These are phyloP conservation scores for Cutaneotrichosporon mucoides DNA, from an alignment of 1,284 basidiomycete species.

Conservation along the genomic window DNA sequence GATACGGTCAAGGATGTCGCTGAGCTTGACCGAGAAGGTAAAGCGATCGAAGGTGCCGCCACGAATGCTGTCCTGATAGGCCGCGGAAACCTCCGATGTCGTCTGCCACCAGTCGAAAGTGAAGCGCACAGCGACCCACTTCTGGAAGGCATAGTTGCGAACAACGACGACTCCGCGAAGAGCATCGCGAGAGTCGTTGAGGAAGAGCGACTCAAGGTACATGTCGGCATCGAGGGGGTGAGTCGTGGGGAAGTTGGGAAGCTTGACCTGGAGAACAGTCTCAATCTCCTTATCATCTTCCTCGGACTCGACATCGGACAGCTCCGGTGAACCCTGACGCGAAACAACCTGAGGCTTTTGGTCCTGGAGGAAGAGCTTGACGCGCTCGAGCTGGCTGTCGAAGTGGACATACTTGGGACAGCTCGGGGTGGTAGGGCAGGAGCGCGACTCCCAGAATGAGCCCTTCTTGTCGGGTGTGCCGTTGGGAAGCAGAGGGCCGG, in stretches of 20 bases:
- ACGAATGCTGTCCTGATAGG: conserved; percentile 64
- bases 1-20: conserved; percentile 57
- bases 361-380: conserved; percentile 88
- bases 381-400: conserved; percentile 76
- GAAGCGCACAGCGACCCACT: conserved; percentile 83
- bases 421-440: conserved; percentile 66
- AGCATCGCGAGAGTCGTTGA: conserved; percentile 62
- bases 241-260: conserved; percentile 56
- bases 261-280: conserved; percentile 47
- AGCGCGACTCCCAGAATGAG: conserved; percentile 58
- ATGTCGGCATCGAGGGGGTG: conserved; percentile 51
- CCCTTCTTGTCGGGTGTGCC: conserved; percentile 56
- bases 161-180: conserved; percentile 70
- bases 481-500: conserved; percentile 50
- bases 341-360: conserved; percentile 92
- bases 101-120: conserved; percentile 95
- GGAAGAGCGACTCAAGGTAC: conserved; percentile 55
- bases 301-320: conserved; percentile 74
- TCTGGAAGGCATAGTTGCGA: conserved; percentile 80
- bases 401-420: conserved; percentile 85
- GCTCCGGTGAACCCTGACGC: conserved; percentile 79
- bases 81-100: conserved; percentile 83
- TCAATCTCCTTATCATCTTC: conserved; percentile 48
- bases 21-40: conserved; percentile 54
- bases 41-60: conserved; percentile 61